Evolutionary conservation across 345 rosid species (phyloP).

Genomic region (Euphorbia peplus): DNA sequence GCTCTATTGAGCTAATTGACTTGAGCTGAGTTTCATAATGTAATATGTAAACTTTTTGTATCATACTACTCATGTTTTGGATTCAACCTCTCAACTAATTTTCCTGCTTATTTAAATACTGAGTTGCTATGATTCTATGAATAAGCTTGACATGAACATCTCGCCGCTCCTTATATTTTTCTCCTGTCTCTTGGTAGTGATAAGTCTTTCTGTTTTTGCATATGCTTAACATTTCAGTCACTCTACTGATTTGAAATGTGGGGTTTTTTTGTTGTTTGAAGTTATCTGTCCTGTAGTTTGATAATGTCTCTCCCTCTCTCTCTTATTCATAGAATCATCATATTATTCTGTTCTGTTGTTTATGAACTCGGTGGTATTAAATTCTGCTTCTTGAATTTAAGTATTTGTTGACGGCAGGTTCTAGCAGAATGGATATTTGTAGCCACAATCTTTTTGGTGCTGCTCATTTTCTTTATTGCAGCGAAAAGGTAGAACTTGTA

Average conservation of each 20-base stretch:
- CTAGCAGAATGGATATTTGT: constrained; percentile 62
- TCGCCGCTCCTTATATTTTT: not conserved
- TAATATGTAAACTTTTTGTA: not conserved
- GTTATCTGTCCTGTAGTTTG: not conserved
- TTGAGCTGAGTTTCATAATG: not conserved
- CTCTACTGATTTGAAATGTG: not conserved
- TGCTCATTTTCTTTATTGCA: constrained; percentile 36
- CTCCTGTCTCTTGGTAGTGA: not conserved
- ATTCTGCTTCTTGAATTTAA: not conserved
- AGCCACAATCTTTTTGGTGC: constrained; percentile 34
- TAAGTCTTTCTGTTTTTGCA: not conserved
- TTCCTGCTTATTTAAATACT: not conserved
- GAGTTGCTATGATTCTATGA: not conserved
- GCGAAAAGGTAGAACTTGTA: constrained; percentile 72
- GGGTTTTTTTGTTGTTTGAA: not conserved
- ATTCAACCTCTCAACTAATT: not conserved
- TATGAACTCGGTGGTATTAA: not conserved
- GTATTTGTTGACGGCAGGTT: constrained; percentile 44
- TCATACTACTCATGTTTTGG: not conserved
- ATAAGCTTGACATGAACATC: not conserved
- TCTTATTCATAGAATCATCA: not conserved
- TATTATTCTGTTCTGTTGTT: not conserved
- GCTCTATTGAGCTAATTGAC: not conserved
- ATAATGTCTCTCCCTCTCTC: not conserved
- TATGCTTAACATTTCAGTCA: not conserved